These are phyloP conservation scores for Cutaneotrichosporon dermatis DNA, from an alignment of 1,284 basidiomycete species.

Conservation along the genomic window DNA sequence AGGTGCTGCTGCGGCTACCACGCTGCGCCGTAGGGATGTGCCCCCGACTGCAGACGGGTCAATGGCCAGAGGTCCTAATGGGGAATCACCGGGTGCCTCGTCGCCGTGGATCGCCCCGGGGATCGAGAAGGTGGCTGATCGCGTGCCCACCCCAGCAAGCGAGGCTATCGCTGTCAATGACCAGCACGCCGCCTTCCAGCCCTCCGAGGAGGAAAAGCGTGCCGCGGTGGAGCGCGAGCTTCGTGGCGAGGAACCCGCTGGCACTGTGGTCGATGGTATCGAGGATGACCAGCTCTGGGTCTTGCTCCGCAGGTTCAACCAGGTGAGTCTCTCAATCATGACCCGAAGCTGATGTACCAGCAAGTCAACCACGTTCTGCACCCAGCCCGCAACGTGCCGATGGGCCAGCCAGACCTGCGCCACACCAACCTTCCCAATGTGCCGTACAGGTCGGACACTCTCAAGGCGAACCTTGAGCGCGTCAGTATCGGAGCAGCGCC, in stretches of 20 bases:
- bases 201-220: constrained; percentile 37
- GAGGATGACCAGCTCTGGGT: constrained; percentile 50
- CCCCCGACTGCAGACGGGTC: too few species aligned
- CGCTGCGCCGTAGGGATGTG: too few species aligned
- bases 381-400: constrained; percentile 40
- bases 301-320: constrained; percentile 48
- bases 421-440: constrained; percentile 10
- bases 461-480: constrained; percentile 55
- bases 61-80: too few species aligned
- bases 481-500: constrained; percentile 50
- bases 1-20: too few species aligned
- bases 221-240: constrained; percentile 45
- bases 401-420: constrained; percentile 41
- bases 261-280: constrained; percentile 47
- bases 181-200: not conserved
- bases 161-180: not conserved
- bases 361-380: constrained; percentile 49
- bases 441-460: constrained; percentile 47
- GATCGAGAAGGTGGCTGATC: too few species aligned
- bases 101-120: too few species aligned
- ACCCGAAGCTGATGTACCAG: constrained; percentile 48
- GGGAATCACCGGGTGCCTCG: too few species aligned
- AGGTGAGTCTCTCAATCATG: constrained; percentile 46
- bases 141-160: not conserved
- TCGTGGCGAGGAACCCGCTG: constrained; percentile 37